A percentile compares a stretch with the other conserved stretches of the same genome.
phyloP scores from a whole-genome alignment of 345 rosid genomes.

The Syzygium grande region DNA sequence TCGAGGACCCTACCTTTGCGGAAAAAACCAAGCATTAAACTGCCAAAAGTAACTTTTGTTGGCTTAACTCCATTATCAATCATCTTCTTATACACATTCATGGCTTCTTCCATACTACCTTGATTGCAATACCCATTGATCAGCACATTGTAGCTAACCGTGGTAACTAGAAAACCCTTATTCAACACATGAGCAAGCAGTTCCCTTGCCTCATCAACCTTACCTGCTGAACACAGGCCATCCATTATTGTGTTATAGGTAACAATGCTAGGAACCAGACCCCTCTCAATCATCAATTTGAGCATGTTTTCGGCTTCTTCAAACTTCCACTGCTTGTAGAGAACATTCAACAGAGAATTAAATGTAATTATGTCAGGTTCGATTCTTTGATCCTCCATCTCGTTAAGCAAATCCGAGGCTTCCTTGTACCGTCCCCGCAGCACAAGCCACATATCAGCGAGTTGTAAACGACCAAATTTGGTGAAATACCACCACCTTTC shows the following conservation, averaged over 20 bases:
- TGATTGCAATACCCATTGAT: conserved; percentile 10
- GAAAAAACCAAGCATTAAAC: conserved; percentile 8
- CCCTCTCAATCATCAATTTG: conserved; percentile 11
- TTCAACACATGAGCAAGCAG: conserved; percentile 1
- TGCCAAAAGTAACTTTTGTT: conserved; percentile 7
- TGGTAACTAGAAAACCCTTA: conserved; percentile 5
- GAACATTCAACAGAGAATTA: conserved; percentile 4
- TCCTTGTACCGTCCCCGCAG: conserved; percentile 7
- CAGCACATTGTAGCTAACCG: conserved; percentile 7
- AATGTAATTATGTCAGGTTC: conserved; percentile 3
- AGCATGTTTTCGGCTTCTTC: conserved; percentile 6
- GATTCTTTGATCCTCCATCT: conserved; percentile 13
- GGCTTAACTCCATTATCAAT: conserved; percentile 5
- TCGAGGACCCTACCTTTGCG: conserved; percentile 6
- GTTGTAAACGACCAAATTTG: conserved; percentile 12
- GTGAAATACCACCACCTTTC: conserved; percentile 10
- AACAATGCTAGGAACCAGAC: neutral
- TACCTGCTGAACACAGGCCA: conserved; percentile 7
- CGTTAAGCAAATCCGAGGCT: conserved; percentile 10
- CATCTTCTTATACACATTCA: conserved; percentile 1
- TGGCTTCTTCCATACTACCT: conserved; percentile 8
- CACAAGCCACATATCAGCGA: conserved; percentile 17
- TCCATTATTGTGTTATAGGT: conserved; percentile 12
- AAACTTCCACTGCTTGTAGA: conserved; percentile 10
- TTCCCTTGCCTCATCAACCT: conserved; percentile 7